These are phyloP conservation scores for Globisporangium okanoganense DNA, from an alignment of 352 stramenopile genomes.

Conservation along the genomic window DNA sequence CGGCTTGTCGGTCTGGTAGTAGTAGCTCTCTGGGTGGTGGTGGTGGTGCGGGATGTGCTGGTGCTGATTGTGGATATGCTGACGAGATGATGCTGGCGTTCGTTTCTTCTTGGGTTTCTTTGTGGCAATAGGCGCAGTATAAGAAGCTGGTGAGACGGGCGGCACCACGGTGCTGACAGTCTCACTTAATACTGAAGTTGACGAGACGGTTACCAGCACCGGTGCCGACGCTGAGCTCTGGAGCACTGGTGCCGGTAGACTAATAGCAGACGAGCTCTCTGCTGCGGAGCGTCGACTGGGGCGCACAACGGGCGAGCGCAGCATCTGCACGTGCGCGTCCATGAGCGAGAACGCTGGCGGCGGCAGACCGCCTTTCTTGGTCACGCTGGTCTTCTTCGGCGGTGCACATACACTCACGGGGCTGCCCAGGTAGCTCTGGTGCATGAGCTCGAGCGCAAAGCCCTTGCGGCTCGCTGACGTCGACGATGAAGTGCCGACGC, in stretches of 20 bases:
- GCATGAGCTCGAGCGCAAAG: slow-evolving; percentile 34
- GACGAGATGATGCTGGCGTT: slow-evolving; percentile 1
- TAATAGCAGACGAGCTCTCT: neutral
- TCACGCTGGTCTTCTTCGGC: slow-evolving; percentile 30
- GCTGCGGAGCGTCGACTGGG: slow-evolving; percentile 33
- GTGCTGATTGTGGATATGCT: neutral
- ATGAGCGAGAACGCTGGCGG: slow-evolving; percentile 32
- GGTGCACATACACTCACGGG: slow-evolving; percentile 39
- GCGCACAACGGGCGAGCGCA: slow-evolving; percentile 48
- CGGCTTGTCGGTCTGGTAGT: slow-evolving; percentile 7
- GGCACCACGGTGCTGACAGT: neutral
- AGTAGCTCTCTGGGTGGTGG: slow-evolving; percentile 14
- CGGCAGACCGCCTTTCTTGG: slow-evolving; percentile 20
- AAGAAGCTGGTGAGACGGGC: neutral
- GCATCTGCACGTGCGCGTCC: slow-evolving; percentile 39
- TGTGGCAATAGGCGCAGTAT: neutral
- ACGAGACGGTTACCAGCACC: neutral
- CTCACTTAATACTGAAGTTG: neutral
- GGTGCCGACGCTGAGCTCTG: slow-evolving; percentile 7
- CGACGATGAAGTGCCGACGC: slow-evolving; percentile 17
- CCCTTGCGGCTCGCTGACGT: slow-evolving; percentile 13
- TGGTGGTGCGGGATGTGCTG: neutral
- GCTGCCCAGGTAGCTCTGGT: neutral
- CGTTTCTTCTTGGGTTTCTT: slow-evolving; percentile 27
- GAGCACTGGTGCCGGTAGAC: slow-evolving; percentile 11